Evolutionary conservation across 306 rosid species (phyloP), one percentile per base, ranked within the genome.

Genomic region (Mimosa pudica): DNA sequence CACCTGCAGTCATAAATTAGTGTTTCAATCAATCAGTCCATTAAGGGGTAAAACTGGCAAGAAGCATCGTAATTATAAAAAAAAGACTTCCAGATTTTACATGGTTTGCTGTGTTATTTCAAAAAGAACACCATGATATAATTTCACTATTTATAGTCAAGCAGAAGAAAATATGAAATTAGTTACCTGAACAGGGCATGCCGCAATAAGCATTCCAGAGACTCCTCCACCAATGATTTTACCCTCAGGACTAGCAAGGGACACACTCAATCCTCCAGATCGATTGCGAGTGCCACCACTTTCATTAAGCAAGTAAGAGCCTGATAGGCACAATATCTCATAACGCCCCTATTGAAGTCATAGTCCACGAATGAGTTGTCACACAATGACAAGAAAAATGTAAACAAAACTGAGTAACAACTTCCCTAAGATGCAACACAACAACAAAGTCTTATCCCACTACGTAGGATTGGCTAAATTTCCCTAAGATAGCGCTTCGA

Each of bases 181-280:
- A 80, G 33, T 47, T 83, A 93, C 98, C 98, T 93, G 98, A 77
- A 91, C 97, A 11, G 94, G 94, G 55, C 92, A 85, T 77, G 98
- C 93, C 14, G 98, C 98, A 60, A 91, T 82, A 41, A 93, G 98
- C 78, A 88, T 74, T 75, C 97, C 98, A 5, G 93, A 93, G 18
- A 93, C 88, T 62, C 94, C 93, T 4, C 98, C 98, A 33, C 98
- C 98, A 14, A 93, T 76, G 75, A 93, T 91, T 41, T 89, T 87
- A 18, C 98, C 98, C 61, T 93, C 98, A 60, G 98, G 92, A 81
- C 94, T 91, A 18, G 98, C 98, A 79, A 93, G 98, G 82, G 98
- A 87, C 24, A 93, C 94, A 64, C 88, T 89, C 6, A 93, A 77
- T 32, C 97, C 92, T 6, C 93, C 98, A 42, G 78, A 70, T 79